Conservation (phyloP, 2,329 filamentous ascomycete species). For the Talaromyces verruculosus region DNA sequence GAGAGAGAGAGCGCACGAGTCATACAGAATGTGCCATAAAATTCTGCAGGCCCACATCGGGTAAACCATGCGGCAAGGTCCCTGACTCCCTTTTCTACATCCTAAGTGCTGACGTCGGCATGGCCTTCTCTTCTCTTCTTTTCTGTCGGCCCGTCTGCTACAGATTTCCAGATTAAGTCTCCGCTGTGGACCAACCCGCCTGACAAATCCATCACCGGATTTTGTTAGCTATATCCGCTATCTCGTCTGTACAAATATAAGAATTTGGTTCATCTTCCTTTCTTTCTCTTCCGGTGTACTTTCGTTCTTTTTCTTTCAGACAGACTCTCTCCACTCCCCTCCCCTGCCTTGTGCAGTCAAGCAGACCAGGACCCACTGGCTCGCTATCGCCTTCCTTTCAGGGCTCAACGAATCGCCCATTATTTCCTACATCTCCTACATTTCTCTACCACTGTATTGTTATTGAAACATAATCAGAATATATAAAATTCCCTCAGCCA, state of each 20-base stretch:
- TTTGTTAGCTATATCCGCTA: conserved; percentile 8
- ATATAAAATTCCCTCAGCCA: not conserved
- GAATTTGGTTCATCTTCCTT: not conserved
- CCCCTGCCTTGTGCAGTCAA: conserved; percentile 1
- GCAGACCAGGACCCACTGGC: not conserved
- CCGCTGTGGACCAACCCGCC: not conserved
- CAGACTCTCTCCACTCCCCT: not conserved
- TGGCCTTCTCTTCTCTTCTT: not conserved
- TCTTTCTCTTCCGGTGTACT: not conserved
- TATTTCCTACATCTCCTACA: not conserved
- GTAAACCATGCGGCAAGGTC: not conserved
- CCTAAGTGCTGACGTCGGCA: not conserved
- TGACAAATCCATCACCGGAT: conserved; percentile 11
- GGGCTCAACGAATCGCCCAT: not conserved
- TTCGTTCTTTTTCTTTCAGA: not conserved
- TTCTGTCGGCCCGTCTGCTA: not conserved
- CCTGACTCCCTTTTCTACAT: too few species aligned
- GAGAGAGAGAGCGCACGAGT: too few species aligned
- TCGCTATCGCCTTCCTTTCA: not conserved
- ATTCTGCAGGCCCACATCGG: not conserved
- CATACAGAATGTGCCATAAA: not conserved
- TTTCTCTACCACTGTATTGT: not conserved
- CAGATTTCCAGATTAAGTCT: not conserved
- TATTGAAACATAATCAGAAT: not conserved
- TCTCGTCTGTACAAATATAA: not conserved